Evolutionary conservation across 2,329 filamentous ascomycete species (phyloP), one percentile per base, ranked within the genome.

Genomic region (Cercospora brassicicola): DNA sequence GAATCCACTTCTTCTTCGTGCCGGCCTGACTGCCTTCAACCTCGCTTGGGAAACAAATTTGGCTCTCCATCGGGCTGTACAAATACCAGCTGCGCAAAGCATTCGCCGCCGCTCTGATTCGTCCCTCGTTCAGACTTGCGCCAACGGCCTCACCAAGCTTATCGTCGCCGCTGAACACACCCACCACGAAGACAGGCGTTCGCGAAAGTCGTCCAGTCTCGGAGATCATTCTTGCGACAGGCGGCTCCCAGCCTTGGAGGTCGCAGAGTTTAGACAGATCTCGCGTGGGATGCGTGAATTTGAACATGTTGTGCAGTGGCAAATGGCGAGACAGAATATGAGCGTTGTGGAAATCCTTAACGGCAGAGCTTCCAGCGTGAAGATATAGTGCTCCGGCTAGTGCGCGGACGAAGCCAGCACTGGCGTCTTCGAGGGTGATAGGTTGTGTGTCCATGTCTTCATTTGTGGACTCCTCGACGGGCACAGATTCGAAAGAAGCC

Each of bases 51-150:
- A 86, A 76, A 33, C 82, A 81, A 6, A 83, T 79, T 26, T 84
- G 78, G 36, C 86, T 80, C 7, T 82, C 78, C 55, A 87, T 77
- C 1, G 95, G 94, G 79, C 90, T 94, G 83, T 99, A 99, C 63
- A 99, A 84, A 81, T 99, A 99, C 95, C 95, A 99, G 5, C 90
- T 86, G 85, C 97, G 96, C 77, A 99, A 84, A 18, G 93, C 90
- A 71, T 91, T 90, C 76, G 96, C 94, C 42, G 92, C 89, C 20
- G 95, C 95, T 79, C 92, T 87, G 71, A 87, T 85, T 71, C 92
- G 88, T 33, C 91, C 94, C 75, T 93, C 87, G 72, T 93, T 85
- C 66, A 98, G 83, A 79, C 87, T 94, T 59, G 90, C 83, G 26
- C 91, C 95, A 20, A 89, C 86, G n/a, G 90, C 95, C 82, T 99